These are phyloP conservation scores for Candida pseudoglaebosa DNA, from an alignment of 805 yeast species.

Conservation along the genomic window DNA sequence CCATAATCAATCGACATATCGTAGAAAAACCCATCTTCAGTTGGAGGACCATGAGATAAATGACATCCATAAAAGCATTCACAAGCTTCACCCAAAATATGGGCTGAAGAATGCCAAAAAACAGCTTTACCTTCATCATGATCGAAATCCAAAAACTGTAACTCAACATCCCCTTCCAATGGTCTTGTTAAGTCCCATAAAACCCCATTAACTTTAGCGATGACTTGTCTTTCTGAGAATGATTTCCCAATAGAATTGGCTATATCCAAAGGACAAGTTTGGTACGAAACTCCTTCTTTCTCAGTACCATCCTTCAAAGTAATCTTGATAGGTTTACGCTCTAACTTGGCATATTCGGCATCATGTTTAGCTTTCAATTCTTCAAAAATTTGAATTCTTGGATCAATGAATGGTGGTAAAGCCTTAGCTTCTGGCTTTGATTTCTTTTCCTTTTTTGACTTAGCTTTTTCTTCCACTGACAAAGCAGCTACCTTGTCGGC, in stretches of 20 bases:
- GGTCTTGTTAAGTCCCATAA: conserved; percentile 97
- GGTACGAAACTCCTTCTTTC: conserved; percentile 79
- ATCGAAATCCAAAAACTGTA: conserved; percentile 88
- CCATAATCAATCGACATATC: conserved; percentile 86
- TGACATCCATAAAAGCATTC: conserved; percentile 96
- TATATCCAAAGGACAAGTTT: conserved; percentile 83
- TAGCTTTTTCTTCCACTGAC: conserved; percentile 29
- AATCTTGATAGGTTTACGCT: conserved; percentile 58
- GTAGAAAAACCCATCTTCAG: conserved; percentile 95
- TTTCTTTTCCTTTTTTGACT: conserved; percentile 18
- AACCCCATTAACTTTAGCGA: conserved; percentile 80
- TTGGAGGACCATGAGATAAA: conserved; percentile 87
- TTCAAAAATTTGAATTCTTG: conserved; percentile 76
- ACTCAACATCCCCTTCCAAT: conserved; percentile 61
- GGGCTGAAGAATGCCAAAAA: conserved; percentile 99
- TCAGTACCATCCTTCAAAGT: conserved; percentile 83
- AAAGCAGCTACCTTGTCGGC: conserved; percentile 45
- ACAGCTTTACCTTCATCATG: conserved; percentile 92
- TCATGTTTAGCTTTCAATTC: conserved; percentile 75
- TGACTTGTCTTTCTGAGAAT: conserved; percentile 82
- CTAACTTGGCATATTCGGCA: conserved; percentile 61
- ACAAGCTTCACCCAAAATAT: conserved; percentile 95
- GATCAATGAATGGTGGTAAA: conserved; percentile 74
- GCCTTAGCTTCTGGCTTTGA: conserved; percentile 33
- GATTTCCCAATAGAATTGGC: conserved; percentile 84